Conservation (phyloP, 2,329 filamentous ascomycete genomes). For the Nigrospora sphaerica region DNA sequence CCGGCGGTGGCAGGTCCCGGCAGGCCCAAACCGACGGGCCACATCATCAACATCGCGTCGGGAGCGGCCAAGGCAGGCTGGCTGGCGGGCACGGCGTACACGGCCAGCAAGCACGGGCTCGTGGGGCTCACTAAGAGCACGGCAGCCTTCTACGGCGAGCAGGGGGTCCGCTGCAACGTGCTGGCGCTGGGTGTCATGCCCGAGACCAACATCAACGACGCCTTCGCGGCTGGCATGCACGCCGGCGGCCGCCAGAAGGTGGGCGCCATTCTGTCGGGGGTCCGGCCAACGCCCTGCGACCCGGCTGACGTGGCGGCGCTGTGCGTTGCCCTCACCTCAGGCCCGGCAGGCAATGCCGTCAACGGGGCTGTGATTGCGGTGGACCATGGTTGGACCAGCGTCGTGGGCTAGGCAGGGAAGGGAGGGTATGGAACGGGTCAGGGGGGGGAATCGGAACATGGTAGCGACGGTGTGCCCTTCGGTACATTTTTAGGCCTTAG, state of each 20-base stretch:
- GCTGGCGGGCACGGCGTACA: constrained; percentile 27
- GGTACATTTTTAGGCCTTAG: no score
- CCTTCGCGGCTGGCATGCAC: constrained; percentile 27
- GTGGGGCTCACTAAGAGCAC: constrained; percentile 50
- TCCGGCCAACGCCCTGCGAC: neutral
- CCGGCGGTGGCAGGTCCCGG: no score
- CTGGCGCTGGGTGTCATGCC: constrained; percentile 43
- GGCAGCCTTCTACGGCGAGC: constrained; percentile 43
- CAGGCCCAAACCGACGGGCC: constrained; percentile 4
- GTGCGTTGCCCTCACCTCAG: neutral
- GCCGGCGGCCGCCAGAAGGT: constrained; percentile 11
- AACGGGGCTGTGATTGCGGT: neutral
- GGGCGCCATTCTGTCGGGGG: neutral
- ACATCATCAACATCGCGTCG: constrained; percentile 16
- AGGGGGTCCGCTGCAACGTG: constrained; percentile 44
- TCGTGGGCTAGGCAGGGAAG: neutral
- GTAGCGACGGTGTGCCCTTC: no score
- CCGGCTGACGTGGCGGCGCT: neutral
- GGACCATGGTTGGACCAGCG: neutral
- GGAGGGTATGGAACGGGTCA: no score
- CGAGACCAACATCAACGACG: constrained; percentile 43
- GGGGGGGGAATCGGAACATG: no score
- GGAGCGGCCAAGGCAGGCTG: constrained; percentile 5
- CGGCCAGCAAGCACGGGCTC: constrained; percentile 44
- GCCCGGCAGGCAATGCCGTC: neutral